A percentile compares a stretch with the other conserved stretches of the same genome.
Conservation (phyloP, 345 rosid species). For the Populus simonii region DNA sequence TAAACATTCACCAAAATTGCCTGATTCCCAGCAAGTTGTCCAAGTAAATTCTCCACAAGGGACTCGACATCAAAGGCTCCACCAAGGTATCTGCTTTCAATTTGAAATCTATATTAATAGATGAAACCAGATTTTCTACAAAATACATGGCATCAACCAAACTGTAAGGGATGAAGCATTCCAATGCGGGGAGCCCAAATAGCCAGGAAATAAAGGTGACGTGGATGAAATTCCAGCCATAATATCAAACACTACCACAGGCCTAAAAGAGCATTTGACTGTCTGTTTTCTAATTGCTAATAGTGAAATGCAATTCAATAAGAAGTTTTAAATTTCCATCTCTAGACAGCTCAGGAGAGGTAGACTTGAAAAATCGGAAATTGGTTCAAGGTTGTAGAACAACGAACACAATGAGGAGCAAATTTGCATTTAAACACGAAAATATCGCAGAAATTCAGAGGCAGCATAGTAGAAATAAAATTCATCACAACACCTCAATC, state of each 20-base stretch:
- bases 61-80: conserved; percentile 99
- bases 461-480: background rate
- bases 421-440: background rate
- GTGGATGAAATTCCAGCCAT: background rate
- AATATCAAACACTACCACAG: background rate
- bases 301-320: background rate
- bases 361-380: no score
- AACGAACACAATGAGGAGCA: background rate
- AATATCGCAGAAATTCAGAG: background rate
- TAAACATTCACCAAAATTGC: conserved; percentile 87
- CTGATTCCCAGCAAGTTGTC: conserved; percentile 96
- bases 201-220: background rate
- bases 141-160: background rate
- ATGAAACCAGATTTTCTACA: background rate
- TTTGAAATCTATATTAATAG: conserved; percentile 9
- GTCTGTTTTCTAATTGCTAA: background rate
- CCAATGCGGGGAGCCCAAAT: background rate
- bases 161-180: background rate
- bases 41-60: conserved; percentile 93
- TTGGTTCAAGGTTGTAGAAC: background rate
- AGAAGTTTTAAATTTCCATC: background rate
- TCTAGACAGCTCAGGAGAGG: background rate
- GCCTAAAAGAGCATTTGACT: background rate
- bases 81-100: conserved; percentile 75
- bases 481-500: background rate